Evolutionary conservation across 1,284 basidiomycete genomes (phyloP), one percentile per base, ranked within the genome.

Genomic region (Boletus calvinii): DNA sequence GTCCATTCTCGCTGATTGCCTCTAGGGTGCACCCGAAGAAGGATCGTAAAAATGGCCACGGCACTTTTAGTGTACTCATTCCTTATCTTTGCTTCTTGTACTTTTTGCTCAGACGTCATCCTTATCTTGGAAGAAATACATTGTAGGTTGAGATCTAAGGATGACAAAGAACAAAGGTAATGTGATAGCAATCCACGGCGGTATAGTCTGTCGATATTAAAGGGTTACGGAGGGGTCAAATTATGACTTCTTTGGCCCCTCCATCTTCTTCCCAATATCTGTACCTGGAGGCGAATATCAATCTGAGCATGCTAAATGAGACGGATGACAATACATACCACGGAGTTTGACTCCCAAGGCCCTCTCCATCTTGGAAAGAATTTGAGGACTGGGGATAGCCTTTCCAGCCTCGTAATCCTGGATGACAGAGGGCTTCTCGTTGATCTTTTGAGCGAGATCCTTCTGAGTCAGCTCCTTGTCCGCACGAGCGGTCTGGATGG

Each of bases 321-420:
- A 26, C 30, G 20, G 0, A 5, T 15, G 50, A 32, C 11, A 40
- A 24, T 8, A 75, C 80, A 46, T 68, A 83, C 94, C 95, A 64
- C 96, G 84, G 54, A 99, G 83, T 74, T 98, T 99, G 64, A 99
- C 89, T 50, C 87, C 90, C 60, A 99, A 80, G 39, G 78, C 77
- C 48, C 94, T 83, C 77, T 99, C 96, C 62, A 98, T 84, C 80
- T 98, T 98, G 58, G 81, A 80, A 29, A 99, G 81, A 61, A 99
- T 86, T 67, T 93, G 90, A 41, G 92, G 78, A 71, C 91, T 95
- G 36, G 96, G 96, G 32, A 92, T 84, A 22, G 95, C 96, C 69
- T 87, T 90, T 52, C 92, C 87, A 18, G 83, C 80, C 74, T 97
- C 94, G 71, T 97, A 95, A 62, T 98, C 95, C 68, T 91, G 87